These are phyloP conservation scores for Tricholoma furcatifolium DNA, from an alignment of 768 basidiomycete genomes.

Conservation along the genomic window DNA sequence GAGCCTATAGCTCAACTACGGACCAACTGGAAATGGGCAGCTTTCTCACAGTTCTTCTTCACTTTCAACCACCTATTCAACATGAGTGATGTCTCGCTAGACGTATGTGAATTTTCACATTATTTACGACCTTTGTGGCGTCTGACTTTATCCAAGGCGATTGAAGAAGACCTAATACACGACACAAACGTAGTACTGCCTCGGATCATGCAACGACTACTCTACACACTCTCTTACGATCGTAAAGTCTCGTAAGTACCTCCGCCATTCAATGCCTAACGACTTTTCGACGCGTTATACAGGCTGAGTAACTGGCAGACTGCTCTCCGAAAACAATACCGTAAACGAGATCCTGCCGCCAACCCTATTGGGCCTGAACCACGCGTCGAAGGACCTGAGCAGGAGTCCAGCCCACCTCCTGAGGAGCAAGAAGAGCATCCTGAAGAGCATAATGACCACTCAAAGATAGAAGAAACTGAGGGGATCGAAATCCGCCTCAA, in stretches of 20 bases:
- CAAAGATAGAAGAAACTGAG: neutral
- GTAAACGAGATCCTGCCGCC: slow-evolving; percentile 64
- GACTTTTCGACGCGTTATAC: slow-evolving; percentile 19
- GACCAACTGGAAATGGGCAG: slow-evolving; percentile 90
- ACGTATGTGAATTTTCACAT: slow-evolving; percentile 39
- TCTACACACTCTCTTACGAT: slow-evolving; percentile 77
- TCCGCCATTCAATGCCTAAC: neutral
- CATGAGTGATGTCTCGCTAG: slow-evolving; percentile 66
- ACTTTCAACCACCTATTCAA: slow-evolving; percentile 77
- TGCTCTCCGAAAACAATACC: slow-evolving; percentile 73
- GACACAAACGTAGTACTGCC: slow-evolving; percentile 61
- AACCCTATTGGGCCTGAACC: slow-evolving; percentile 74
- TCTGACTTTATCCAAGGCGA: slow-evolving; percentile 47
- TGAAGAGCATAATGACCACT: neutral
- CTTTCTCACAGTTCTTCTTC: slow-evolving; percentile 86
- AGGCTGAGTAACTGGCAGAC: slow-evolving; percentile 81
- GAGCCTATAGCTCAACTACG: slow-evolving; percentile 57
- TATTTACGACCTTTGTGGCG: slow-evolving; percentile 6
- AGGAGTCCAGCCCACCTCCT: slow-evolving; percentile 19
- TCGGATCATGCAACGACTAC: slow-evolving; percentile 71
- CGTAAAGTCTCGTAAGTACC: slow-evolving; percentile 48
- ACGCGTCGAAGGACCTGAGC: slow-evolving; percentile 24
- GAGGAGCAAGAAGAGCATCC: slow-evolving; percentile 23
- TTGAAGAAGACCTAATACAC: slow-evolving; percentile 73
- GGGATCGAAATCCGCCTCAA: slow-evolving; percentile 1